Evolutionary conservation across 768 basidiomycete species (phyloP), one percentile per base, ranked within the genome.

Genomic region (Hemileccinum impolitum): DNA sequence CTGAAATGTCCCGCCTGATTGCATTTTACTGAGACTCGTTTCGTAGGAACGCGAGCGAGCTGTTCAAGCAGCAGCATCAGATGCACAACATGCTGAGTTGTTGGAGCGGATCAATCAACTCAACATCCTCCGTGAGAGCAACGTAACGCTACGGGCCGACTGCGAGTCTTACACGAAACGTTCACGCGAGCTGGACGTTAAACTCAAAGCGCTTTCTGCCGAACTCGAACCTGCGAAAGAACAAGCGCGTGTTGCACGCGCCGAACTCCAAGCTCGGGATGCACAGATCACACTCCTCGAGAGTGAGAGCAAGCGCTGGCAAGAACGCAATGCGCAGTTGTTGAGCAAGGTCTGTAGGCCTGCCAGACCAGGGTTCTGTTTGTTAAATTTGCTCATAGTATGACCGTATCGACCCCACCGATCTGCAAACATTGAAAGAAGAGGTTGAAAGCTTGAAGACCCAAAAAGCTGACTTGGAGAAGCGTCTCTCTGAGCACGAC

Each of bases 81-180:
- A 87, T 30, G 75, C 85, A 3, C 88, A 93, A 56, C 92, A 94
- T 53, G 79, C 82, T 14, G 90, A 93, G 61, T 79, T 94, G 43
- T 72, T 94, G 42, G 89, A 92, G 65, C 78, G 86, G 53, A 92
- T 93, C 67, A 88, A 90, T 53, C 88, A 93, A 55, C 76, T 91
- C 52, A 92, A 90, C 48, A 79, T 94, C 45, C 59, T 94, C 3
- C 81, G 90, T 32, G 91, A 94, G 67, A 92, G 90, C 71, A 94
- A 94, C 61, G 82, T 85, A 0, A 92, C 88, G 2, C 75, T 94
- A 1, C 82, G 91, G 49, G 74, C 84, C 28, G 90, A 94, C 47
- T 81, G 77, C 55, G 87, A 90, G 52, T 74, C 72, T n/a, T 76
- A 88, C 53, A 66, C 77, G 21, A 88, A 84, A 65, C 84, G 82